Conservation (phyloP, 2,329 filamentous ascomycete species). For the Aureobasidium sp. region DNA sequence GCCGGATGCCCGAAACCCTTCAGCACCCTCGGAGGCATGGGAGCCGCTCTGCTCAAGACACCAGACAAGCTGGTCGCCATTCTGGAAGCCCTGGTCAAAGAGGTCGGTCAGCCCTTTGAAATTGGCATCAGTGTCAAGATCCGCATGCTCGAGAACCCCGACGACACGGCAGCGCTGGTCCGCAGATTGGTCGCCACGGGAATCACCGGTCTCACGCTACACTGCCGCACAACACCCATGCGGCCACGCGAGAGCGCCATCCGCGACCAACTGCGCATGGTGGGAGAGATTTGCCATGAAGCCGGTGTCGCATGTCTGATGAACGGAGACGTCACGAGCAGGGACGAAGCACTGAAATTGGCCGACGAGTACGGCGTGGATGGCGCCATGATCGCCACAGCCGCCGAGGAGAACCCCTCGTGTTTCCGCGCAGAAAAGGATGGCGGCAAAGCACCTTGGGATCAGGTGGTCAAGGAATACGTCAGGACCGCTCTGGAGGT, state of each 20-base stretch:
- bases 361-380: conserved; percentile 77
- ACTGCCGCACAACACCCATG: conserved; percentile 96
- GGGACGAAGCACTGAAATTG: conserved; percentile 64
- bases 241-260: conserved; percentile 82
- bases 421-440: conserved; percentile 67
- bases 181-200: conserved; percentile 73
- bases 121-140: conserved; percentile 98
- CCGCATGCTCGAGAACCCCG: conserved; percentile 69
- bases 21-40: conserved; percentile 90
- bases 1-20: conserved; percentile 98
- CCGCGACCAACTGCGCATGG: conserved; percentile 76
- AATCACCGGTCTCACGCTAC: conserved; percentile 85
- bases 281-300: conserved; percentile 71
- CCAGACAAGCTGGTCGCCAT: conserved; percentile 81
- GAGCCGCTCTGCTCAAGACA: conserved; percentile 77
- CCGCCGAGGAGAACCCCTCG: conserved; percentile 84
- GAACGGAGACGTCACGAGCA: conserved; percentile 82
- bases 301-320: conserved; percentile 87
- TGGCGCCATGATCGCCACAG: conserved; percentile 93
- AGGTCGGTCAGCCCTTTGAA: conserved; percentile 68
- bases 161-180: conserved; percentile 71
- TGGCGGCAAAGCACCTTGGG: conserved; percentile 68
- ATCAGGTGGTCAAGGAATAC: conserved; percentile 70
- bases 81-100: conserved; percentile 69
- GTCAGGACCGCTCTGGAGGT: conserved; percentile 64